These are phyloP conservation scores for Telfairia occidentalis DNA, from an alignment of 331 rosid species.

Conservation along the genomic window DNA sequence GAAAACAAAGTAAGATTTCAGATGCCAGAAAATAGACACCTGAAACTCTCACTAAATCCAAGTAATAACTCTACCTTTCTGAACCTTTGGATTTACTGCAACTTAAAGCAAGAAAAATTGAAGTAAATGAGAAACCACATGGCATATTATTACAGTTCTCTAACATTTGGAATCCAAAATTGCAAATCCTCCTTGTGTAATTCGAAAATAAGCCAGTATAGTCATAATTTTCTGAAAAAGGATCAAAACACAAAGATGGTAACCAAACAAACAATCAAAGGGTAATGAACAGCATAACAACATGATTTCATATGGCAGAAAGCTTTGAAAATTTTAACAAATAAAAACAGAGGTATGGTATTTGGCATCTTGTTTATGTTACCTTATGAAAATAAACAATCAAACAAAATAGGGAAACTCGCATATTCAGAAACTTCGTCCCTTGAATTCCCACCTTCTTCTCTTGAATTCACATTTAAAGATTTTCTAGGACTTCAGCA, in stretches of 20 bases:
- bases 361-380: neutral
- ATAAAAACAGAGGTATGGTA: no score
- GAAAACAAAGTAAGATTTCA: neutral
- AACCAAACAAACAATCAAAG: neutral
- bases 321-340: neutral
- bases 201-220: neutral
- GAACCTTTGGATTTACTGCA: neutral
- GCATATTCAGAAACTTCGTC: neutral
- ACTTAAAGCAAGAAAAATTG: neutral
- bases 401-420: neutral
- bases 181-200: neutral
- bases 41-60: neutral
- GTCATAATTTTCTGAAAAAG: neutral
- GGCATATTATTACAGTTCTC: no score
- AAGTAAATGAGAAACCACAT: neutral
- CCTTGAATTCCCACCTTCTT: no score
- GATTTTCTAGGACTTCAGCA: no score
- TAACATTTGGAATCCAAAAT: neutral
- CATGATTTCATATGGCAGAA: neutral
- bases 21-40: neutral
- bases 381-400: neutral
- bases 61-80: neutral
- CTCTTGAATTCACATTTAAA: no score
- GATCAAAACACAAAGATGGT: neutral
- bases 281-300: neutral